Conservation (phyloP, 1,284 basidiomycete genomes). For the Papiliotrema fonsecae region DNA sequence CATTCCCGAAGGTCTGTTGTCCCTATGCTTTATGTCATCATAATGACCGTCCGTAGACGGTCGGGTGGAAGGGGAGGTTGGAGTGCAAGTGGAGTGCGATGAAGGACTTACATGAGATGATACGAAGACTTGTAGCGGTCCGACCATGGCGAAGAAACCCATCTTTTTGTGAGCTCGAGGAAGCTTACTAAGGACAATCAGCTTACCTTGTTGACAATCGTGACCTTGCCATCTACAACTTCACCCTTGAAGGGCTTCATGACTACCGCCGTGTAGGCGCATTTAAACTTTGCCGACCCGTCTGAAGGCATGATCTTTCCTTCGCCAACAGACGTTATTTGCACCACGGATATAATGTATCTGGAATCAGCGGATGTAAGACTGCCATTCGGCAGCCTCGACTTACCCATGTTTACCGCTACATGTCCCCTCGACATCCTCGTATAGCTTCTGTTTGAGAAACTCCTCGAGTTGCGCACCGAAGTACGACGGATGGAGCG, state of each 20-base stretch:
- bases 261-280: constrained; percentile 85
- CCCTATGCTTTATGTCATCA: constrained; percentile 43
- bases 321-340: constrained; percentile 80
- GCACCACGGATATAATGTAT: constrained; percentile 97
- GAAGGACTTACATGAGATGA: constrained; percentile 76
- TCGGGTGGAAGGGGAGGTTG: constrained; percentile 1
- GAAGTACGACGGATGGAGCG: constrained; percentile 96
- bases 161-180: constrained; percentile 56
- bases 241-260: constrained; percentile 99
- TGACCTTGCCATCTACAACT: constrained; percentile 93
- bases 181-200: not conserved
- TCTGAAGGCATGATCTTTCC: constrained; percentile 88
- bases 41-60: constrained; percentile 4
- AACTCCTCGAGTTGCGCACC: constrained; percentile 92
- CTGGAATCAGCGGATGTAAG: constrained; percentile 20
- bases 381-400: not conserved
- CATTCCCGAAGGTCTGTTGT: constrained; percentile 34
- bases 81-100: not conserved
- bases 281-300: constrained; percentile 90
- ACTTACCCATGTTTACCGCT: constrained; percentile 77
- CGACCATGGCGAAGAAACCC: constrained; percentile 97
- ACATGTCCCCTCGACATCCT: constrained; percentile 96
- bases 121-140: constrained; percentile 85
- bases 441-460: constrained; percentile 85
- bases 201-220: constrained; percentile 88